Base-by-base conservation (phyloP, 225 moss, liverwort and hornwort species). In the Anthoceros angustus region DNA sequence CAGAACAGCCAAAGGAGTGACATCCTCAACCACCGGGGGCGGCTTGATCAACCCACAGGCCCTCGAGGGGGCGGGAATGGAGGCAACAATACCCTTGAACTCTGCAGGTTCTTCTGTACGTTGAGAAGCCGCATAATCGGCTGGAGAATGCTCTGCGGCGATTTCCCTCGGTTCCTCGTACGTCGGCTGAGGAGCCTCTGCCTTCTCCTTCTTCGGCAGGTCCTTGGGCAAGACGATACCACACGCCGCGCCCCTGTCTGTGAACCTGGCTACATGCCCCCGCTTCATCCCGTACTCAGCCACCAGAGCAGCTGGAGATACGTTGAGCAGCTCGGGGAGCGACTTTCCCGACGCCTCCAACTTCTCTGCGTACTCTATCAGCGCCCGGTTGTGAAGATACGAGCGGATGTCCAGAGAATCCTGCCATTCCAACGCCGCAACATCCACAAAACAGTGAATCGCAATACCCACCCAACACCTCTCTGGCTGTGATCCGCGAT, bases 251-350 rank as follows among this genome's bases (percentile, higher is more conserved):
- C 74, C 76, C 14, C 88, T 79, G 43, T 98, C 88, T 3, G 88
- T 39, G 63, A 98, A 91, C 63, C 95, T 67, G 5, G 95, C 95
- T 21, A 91, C 87, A 64, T 98, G 95, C 3, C 91, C 88, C 62
- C 95, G 75, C 71, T 75, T 79, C 95, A 98, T 98, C 23, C 80
- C 80, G 69, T 87, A 84, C 0, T 87, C 75, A 2, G 66, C 55
- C 0, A 76, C 76, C 10, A 98, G 80, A 3, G 74, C 82, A 0
- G 75, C 42, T 0, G 88, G 82, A 25, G 69, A 75, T 16, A 78
- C 72, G 72, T 65, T 74, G 25, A 88, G 83, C 61, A 98, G 76
- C 76, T 98, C 91, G 0, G 75, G 50, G 15, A 98, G 69, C 12
- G 71, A 70, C 78, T 81, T 86, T 40, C 85, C 82, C 1, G 80